Evolutionary conservation across 306 rosid species (phyloP), one percentile per base, ranked within the genome.

Genomic region (Styphnolobium japonicum): DNA sequence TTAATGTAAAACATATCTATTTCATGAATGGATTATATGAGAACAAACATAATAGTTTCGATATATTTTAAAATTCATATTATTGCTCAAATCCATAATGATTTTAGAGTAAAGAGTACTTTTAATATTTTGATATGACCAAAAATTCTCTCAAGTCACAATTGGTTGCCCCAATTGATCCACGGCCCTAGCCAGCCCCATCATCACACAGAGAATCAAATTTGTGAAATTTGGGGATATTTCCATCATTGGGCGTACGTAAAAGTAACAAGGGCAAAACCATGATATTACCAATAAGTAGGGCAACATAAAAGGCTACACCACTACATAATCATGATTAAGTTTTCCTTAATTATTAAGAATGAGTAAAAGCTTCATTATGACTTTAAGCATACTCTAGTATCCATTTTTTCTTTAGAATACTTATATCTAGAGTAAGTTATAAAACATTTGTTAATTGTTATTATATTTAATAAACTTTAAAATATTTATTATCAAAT

Each of bases 331-430:
- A 79, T 70, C 71, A 61, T 70, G 23, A 58, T 79, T 46, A 46
- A 48, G 42, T 21, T 61, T 79, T 71, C 55, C 83, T 79, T 71
- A 79, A 23, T 58, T 33, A 45, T 66, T 36, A 79, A 79, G 83
- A 79, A 71, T 34, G 36, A 45, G 40, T 16, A 25, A 34, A 34
- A 34, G 29, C 68, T 55, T 60, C 45, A 60, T 79, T 58, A 58
- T 77, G 21, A 14, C 56, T 69, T n/a, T n/a, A n/a, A n/a, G n/a
- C n/a, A n/a, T n/a, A n/a, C n/a, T n/a, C n/a, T n/a, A n/a, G n/a
- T n/a, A n/a, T n/a, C n/a, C n/a, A n/a, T n/a, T n/a, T n/a, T n/a
- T n/a, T n/a, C n/a, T n/a, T n/a, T n/a, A n/a, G n/a, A n/a, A n/a
- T n/a, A n/a, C n/a, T n/a, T n/a, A n/a, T n/a, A n/a, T n/a, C n/a